A percentile compares a stretch with the other conserved stretches of the same genome.
phyloP scores from a whole-genome alignment of 768 basidiomycete genomes.

The Trametes gibbosa region DNA sequence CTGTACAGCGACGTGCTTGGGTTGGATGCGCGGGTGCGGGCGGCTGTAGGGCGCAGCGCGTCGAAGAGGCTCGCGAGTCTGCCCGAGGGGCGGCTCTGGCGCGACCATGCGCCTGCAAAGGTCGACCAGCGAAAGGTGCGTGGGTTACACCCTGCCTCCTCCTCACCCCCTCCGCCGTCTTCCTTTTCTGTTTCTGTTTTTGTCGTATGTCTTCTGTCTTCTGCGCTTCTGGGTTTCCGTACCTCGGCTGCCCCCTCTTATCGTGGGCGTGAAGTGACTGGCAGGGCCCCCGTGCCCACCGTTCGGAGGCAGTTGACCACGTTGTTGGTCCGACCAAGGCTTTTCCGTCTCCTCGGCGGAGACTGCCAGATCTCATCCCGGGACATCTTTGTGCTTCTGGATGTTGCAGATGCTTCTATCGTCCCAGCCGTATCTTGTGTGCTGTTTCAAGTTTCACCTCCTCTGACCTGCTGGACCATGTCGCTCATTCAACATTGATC shows the following conservation, averaged over 20 bases:
- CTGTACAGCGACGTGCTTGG: constrained; percentile 90
- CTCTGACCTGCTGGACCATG: constrained; percentile 4
- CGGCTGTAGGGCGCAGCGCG: constrained; percentile 53
- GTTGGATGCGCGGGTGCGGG: constrained; percentile 76
- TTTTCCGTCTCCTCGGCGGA: constrained; percentile 4
- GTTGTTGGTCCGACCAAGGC: not conserved
- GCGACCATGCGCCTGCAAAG: constrained; percentile 94
- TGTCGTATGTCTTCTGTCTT: not conserved
- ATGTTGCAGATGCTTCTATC: not conserved
- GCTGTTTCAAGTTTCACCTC: constrained; percentile 1
- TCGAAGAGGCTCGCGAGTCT: constrained; percentile 76
- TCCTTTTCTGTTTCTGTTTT: not conserved
- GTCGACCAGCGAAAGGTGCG: constrained; percentile 93
- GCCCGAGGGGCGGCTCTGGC: constrained; percentile 94
- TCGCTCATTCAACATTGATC: constrained; percentile 10
- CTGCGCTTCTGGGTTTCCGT: not conserved
- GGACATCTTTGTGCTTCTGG: constrained; percentile 4
- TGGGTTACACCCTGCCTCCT: constrained; percentile 4
- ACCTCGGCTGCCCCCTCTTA: not conserved
- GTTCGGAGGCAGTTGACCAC: constrained; percentile 5
- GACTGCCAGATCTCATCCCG: constrained; percentile 5
- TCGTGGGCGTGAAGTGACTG: not conserved
- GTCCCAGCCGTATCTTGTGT: not conserved
- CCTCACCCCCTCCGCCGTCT: no score
- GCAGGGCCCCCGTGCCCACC: not conserved